Evolutionary conservation across 768 basidiomycete species (phyloP), one percentile per base, ranked within the genome.

Genomic region (Leccinum variicolor): DNA sequence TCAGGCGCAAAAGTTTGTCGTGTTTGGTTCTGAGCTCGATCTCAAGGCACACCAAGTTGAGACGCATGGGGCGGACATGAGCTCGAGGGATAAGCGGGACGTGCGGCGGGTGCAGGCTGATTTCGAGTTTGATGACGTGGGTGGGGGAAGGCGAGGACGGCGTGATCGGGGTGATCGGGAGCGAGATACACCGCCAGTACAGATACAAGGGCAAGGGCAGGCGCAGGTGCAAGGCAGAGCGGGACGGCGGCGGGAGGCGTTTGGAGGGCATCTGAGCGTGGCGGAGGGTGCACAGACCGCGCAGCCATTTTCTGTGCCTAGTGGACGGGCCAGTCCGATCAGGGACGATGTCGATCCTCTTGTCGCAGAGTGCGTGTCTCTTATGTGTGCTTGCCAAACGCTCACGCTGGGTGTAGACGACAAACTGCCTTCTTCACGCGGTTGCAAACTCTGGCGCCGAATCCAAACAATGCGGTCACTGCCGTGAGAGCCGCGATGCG

Each of bases 1-100:
- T 67, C 84, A 87, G 47, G 85, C 84, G 6, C 87, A 84, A 64
- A 98, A 97, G 74, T 99, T 99, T 62, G 90, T 98, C 59, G 97
- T 98, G 13, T 98, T 98, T 71, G 84, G 85, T 41, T 87, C 88
- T 4, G 79, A 84, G 14, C 76, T 99, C 11, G 97, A 99, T 69
- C 84, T 98, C 36, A 85, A 94, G 71, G 96, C 87, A 0, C 97
- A 99, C 70, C 87, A 89, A 75, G 87, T 98, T 10, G 86, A 90
- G 53, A 87, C 85, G 53, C 93, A 95, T 59, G 89, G 86, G 9
- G 82, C 79, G 1, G 85, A 85, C 31, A 86, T 91, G 86, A 84
- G 80, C 15, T 72, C 89, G 3, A 79, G 84, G 15, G 89, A 89
- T 64, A 84, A 81, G 62, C 84, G 80, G 56, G 88, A 88, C 21